Evolutionary conservation across 306 rosid species (phyloP).

Genomic region (Lathyrus oleraceus): DNA sequence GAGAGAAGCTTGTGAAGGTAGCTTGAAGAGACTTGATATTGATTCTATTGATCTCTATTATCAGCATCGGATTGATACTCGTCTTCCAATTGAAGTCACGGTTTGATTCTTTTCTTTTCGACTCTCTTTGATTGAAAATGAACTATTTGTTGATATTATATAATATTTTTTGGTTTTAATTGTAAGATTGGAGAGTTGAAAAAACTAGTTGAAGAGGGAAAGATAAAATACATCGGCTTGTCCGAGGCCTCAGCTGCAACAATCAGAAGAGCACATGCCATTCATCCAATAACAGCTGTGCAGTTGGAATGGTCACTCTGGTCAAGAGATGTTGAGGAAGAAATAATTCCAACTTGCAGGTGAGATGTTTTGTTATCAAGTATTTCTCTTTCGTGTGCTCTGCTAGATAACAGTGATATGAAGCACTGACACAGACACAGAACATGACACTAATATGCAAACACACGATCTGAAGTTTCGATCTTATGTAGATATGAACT

Average conservation of each 20-base stretch:
- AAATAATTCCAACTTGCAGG: slow-evolving; percentile 62
- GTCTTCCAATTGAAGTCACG: slow-evolving; percentile 77
- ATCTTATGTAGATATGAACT: neutral
- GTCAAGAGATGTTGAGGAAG: slow-evolving; percentile 64
- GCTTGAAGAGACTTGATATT: slow-evolving; percentile 61
- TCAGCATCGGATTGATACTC: slow-evolving; percentile 67
- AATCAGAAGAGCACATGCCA: slow-evolving; percentile 66
- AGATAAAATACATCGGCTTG: no score
- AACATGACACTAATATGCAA: neutral
- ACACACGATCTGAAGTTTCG: neutral
- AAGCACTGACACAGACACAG: neutral
- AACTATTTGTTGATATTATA: no score
- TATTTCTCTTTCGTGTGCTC: neutral
- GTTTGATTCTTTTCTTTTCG: slow-evolving; percentile 12
- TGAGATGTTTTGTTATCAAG: slow-evolving; percentile 14
- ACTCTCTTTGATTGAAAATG: no score
- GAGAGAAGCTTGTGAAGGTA: slow-evolving; percentile 66
- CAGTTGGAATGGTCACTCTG: slow-evolving; percentile 66
- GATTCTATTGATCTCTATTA: slow-evolving; percentile 73
- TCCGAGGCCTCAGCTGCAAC: no score
- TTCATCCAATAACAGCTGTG: slow-evolving; percentile 66
- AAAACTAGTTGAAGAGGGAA: slow-evolving; percentile 51
- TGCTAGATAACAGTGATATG: neutral
- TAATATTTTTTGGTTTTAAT: neutral
- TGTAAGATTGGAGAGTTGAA: slow-evolving; percentile 66